A percentile compares a stretch with the other conserved stretches of the same genome.
phyloP scores from a whole-genome alignment of 1,139 yeast species.

The Taphrina deformans region DNA sequence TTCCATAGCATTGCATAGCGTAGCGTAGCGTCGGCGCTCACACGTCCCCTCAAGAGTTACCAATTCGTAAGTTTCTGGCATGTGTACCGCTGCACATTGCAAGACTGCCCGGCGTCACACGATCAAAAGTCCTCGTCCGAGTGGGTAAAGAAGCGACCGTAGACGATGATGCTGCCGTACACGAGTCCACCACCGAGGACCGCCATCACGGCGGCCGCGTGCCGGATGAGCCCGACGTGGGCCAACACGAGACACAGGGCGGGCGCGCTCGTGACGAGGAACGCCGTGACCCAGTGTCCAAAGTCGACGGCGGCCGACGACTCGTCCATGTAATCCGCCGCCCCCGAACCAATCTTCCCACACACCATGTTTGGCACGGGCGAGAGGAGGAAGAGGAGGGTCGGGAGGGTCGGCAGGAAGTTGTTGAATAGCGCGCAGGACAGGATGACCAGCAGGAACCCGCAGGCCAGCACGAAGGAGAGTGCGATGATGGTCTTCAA shows the following conservation, averaged over 20 bases:
- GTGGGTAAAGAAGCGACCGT: constrained; percentile 59
- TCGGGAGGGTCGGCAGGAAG: constrained; percentile 71
- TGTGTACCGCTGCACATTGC: too few relatives aligned
- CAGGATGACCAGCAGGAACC: constrained; percentile 72
- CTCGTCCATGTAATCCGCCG: constrained; percentile 47
- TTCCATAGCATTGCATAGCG: too few relatives aligned
- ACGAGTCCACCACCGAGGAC: constrained; percentile 69
- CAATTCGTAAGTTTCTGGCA: too few relatives aligned
- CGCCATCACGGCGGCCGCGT: constrained; percentile 62
- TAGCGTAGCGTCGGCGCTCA: background rate
- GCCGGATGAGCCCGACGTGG: constrained; percentile 62
- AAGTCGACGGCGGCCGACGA: constrained; percentile 52
- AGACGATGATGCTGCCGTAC: constrained; percentile 70
- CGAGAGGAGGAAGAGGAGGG: constrained; percentile 56
- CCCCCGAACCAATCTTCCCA: constrained; percentile 45
- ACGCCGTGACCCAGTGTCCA: constrained; percentile 69
- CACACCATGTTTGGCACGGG: constrained; percentile 67
- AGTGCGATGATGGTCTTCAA: constrained; percentile 58
- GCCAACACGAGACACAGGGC: constrained; percentile 65
- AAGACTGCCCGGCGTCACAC: background rate
- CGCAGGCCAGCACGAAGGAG: constrained; percentile 71
- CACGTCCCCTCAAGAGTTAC: too few relatives aligned
- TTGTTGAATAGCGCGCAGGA: constrained; percentile 67
- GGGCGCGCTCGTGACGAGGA: constrained; percentile 65
- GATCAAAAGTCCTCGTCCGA: constrained; percentile 28